Evolutionary conservation across 805 yeast species (phyloP), one percentile per base, ranked within the genome.

Genomic region (Huiozyma sinensis): DNA sequence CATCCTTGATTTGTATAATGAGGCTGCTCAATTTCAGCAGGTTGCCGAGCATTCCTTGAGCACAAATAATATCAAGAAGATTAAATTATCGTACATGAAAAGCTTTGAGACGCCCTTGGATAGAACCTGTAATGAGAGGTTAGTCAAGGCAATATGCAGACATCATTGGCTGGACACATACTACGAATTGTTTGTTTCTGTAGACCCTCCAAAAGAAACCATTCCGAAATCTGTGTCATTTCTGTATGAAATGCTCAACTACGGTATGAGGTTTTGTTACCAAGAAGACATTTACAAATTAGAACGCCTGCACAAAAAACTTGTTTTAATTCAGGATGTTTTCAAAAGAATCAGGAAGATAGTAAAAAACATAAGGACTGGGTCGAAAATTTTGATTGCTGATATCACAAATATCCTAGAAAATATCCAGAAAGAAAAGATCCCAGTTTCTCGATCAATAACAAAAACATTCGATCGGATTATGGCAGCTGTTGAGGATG

Each of bases 31-130:
- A 13, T 36, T 42, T 12, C 12, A 37, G 13, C 8, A n/a, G 6
- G 32, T 11, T 8, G 38, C 34, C 7, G 87, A 81, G 57, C 82
- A 77, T 1, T 71, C 68, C 11, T 28, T 44, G 5, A 10, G 33
- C 17, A 36, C 44, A 5, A 42, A 32, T 31, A 38, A 37, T 8
- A 17, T 45, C 8, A 33, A 39, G 29, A 36, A 24, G 11, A n/a
- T 45, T 6, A 29, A 39, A 8, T 30, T 31, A 8, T 8, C 29
- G 1, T 39, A 44, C 35, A 24, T 47, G 13, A 40, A 39, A 27
- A 50, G 51, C 7, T 42, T 47, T 13, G 43, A 45, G 10, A 40
- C 53, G 1, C 52, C 55, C 6, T 13, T 56, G 7, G 38, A 43
- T n/a, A 42, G 54, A 27, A 27, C 42, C 38, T 41, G 44, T 48